Conservation (phyloP, 768 basidiomycete genomes). For the Boletus rubroflammeus region DNA sequence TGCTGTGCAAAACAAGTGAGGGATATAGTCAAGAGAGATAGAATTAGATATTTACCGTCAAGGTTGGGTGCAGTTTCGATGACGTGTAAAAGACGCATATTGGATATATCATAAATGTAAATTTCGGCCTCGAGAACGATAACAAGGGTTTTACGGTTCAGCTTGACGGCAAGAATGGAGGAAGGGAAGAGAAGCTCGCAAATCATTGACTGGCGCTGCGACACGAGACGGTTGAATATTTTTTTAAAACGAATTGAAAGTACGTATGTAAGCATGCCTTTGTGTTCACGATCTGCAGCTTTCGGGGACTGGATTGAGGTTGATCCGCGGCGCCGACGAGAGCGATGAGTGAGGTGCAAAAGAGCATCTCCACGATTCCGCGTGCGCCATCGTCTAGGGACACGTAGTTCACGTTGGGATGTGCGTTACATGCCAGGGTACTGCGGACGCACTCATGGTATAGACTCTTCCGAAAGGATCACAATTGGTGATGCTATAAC, state of each 20-base stretch:
- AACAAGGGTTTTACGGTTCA: conserved; percentile 94
- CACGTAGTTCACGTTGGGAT: not conserved
- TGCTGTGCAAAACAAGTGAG: conserved; percentile 45
- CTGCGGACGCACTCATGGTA: conserved; percentile 77
- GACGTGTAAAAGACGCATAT: conserved; percentile 96
- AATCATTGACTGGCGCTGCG: conserved; percentile 93
- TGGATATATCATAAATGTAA: conserved; percentile 98
- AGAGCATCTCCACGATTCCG: conserved; percentile 98
- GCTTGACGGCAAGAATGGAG: conserved; percentile 93
- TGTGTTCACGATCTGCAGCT: conserved; percentile 97
- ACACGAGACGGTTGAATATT: not conserved
- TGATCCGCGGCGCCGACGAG: conserved; percentile 95
- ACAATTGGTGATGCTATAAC: conserved; percentile 96
- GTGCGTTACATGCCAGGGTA: not conserved
- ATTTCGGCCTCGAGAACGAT: conserved; percentile 97
- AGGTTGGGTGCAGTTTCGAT: conserved; percentile 97
- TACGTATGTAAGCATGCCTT: conserved; percentile 56
- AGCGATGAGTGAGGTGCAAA: conserved; percentile 97
- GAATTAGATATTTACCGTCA: conserved; percentile 55
- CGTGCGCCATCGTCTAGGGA: conserved; percentile 82
- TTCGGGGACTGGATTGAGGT: conserved; percentile 84
- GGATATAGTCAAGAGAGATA: not conserved
- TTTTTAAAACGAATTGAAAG: conserved; percentile 3
- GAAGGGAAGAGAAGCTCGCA: conserved; percentile 98
- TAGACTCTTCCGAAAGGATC: conserved; percentile 97